phyloP scores from a whole-genome alignment of 169 alveolate genomes.

The Theileria equi region DNA sequence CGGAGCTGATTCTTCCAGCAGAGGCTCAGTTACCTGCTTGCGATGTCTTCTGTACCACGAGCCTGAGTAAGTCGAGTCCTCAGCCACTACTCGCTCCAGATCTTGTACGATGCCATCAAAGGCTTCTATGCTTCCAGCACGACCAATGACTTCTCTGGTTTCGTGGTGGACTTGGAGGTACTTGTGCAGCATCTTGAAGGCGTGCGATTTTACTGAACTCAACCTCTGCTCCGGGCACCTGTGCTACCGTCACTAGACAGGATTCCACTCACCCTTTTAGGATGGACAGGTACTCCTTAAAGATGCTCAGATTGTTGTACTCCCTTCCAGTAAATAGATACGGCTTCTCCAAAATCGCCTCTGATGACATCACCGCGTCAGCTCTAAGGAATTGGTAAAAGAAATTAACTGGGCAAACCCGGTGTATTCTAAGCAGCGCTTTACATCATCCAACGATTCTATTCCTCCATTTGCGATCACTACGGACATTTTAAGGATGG shows the following conservation, averaged over 20 bases:
- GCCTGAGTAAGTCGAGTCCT: constrained; percentile 8
- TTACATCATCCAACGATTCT: constrained; percentile 80
- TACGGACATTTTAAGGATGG: neutral
- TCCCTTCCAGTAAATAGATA: constrained; percentile 67
- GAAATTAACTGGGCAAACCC: constrained; percentile 62
- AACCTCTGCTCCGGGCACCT: constrained; percentile 53
- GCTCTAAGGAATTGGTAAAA: constrained; percentile 15
- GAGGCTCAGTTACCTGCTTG: no score
- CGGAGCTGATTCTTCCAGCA: constrained; percentile 19
- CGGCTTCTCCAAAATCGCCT: constrained; percentile 88
- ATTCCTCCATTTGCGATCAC: constrained; percentile 93
- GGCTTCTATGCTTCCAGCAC: constrained; percentile 35
- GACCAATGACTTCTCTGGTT: constrained; percentile 23
- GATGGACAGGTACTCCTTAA: constrained; percentile 50
- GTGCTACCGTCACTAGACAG: neutral
- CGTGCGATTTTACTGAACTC: constrained; percentile 49
- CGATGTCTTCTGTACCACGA: constrained; percentile 16
- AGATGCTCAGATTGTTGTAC: constrained; percentile 32
- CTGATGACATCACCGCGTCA: constrained; percentile 91
- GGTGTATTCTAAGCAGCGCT: constrained; percentile 84
- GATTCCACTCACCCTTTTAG: constrained; percentile 18
- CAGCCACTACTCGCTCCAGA: constrained; percentile 13
- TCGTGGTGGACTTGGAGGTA: constrained; percentile 43
- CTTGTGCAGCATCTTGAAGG: constrained; percentile 49
- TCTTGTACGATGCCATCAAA: constrained; percentile 18